These are phyloP conservation scores for Calocybe indica DNA, from an alignment of 768 basidiomycete species.

Conservation along the genomic window DNA sequence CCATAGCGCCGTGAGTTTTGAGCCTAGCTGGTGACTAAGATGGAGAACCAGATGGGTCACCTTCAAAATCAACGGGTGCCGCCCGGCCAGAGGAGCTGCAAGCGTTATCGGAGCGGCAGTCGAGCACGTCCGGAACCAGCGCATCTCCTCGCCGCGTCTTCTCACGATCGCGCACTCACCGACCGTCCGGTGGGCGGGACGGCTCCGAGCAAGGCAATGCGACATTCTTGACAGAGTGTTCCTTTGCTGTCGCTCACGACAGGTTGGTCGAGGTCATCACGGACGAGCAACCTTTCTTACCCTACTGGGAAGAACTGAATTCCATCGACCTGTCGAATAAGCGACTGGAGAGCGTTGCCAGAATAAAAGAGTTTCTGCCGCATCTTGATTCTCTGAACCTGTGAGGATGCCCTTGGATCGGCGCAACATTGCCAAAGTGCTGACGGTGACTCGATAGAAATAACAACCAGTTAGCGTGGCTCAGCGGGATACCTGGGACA, in stretches of 20 bases:
- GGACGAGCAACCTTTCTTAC: conserved; percentile 91
- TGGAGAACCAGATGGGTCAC: conserved; percentile 40
- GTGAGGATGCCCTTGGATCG: conserved; percentile 41
- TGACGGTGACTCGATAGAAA: conserved; percentile 40
- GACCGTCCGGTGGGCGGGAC: conserved; percentile 23
- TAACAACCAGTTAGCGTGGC: conserved; percentile 68
- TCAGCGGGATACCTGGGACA: conserved; percentile 69
- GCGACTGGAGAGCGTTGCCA: conserved; percentile 73
- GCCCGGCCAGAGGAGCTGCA: conserved; percentile 43
- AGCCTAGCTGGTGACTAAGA: conserved; percentile 7
- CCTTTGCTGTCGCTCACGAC: conserved; percentile 92
- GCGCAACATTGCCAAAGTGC: background rate
- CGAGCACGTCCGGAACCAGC: conserved; percentile 21
- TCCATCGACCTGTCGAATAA: conserved; percentile 70
- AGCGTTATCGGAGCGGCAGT: conserved; percentile 36
- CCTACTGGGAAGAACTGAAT: conserved; percentile 82
- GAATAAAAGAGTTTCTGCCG: conserved; percentile 87
- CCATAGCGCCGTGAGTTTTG: background rate
- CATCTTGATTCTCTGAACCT: conserved; percentile 67
- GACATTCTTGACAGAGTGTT: conserved; percentile 89
- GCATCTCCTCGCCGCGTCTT: conserved; percentile 33
- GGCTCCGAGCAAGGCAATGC: conserved; percentile 28
- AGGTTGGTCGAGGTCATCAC: conserved; percentile 88
- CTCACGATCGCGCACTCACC: conserved; percentile 38
- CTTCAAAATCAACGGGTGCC: conserved; percentile 47